Evolutionary conservation across 768 basidiomycete species (phyloP), one percentile per base, ranked within the genome.

Genomic region (Naganishia friedmannii): DNA sequence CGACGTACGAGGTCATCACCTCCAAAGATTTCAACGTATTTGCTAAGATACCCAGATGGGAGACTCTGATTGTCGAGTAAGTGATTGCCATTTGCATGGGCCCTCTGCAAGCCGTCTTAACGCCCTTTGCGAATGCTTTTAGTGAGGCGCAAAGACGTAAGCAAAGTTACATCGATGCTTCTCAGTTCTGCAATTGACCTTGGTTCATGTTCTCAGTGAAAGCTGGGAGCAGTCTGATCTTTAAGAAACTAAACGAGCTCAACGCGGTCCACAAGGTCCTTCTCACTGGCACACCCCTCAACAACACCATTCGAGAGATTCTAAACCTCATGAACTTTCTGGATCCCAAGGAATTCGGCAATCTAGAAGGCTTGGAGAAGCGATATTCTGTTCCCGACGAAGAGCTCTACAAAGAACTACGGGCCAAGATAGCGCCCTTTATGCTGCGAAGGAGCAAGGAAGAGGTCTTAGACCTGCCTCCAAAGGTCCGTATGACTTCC

Each of bases 281-380:
- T 63, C 89, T 94, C 87, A 94, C 94, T 54, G 92, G 93, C 86
- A 98, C 96, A 0, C 95, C 95, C 0, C 81, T 98, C 69, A 98
- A 98, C 81, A 98, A 98, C 83, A 98, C 97, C 77, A 89, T 99
- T 28, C 86, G 92, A 56, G 96, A 99, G 81, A 82, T 99, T 29
- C 95, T 98, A 84, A 98, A 94, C 79, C 85, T 99, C 53, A 93
- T 99, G 88, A 91, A 93, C 79, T 98, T 98, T 83, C 86, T 98
- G 21, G 82, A 79, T 69, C 76, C 75, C 0, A 55, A 69, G 15
- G 84, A 89, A 72, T 92, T 91, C 91, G 78, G 82, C 6, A 87
- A 98, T 77, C 83, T 97, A 26, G 87, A 89, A 75, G 84, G 79
- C 7, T 83, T 97, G 13, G 88, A 89, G 70, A 86, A 86, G 74